Conservation (phyloP, 2,329 filamentous ascomycete genomes). For the Aureobasidium sp. region DNA sequence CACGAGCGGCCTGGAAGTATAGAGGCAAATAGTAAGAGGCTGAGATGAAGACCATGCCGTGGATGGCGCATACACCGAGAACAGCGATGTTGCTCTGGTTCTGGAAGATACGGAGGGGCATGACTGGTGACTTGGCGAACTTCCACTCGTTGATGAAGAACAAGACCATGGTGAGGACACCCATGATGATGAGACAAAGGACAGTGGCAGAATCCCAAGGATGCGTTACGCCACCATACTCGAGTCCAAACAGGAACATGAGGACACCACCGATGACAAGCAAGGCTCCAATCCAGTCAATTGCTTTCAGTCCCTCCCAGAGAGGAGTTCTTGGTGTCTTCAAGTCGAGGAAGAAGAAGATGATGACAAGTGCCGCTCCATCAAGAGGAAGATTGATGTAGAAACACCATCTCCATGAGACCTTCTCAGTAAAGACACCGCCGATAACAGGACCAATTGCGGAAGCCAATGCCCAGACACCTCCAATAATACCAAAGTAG, state of each 20-base stretch:
- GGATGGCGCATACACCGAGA: constrained; percentile 59
- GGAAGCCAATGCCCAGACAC: constrained; percentile 59
- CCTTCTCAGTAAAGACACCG: constrained; percentile 54
- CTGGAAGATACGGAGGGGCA: constrained; percentile 64
- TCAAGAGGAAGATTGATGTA: constrained; percentile 51
- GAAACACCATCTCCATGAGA: constrained; percentile 37
- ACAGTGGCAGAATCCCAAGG: constrained; percentile 70
- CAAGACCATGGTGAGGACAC: constrained; percentile 30
- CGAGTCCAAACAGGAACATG: constrained; percentile 79
- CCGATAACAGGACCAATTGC: constrained; percentile 60
- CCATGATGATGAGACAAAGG: constrained; percentile 15
- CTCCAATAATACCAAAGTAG: constrained; percentile 57
- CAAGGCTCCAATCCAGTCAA: constrained; percentile 58
- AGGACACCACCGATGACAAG: constrained; percentile 68
- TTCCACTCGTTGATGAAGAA: constrained; percentile 69
- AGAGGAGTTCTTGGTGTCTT: constrained; percentile 58
- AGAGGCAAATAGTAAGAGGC: constrained; percentile 73
- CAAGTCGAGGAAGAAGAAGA: constrained; percentile 57
- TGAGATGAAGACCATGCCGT: constrained; percentile 70
- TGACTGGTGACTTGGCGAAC: constrained; percentile 67
- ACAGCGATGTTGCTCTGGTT: constrained; percentile 57
- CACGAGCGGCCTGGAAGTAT: constrained; percentile 72
- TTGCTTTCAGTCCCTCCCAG: constrained; percentile 51
- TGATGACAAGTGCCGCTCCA: constrained; percentile 48
- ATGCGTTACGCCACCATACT: constrained; percentile 68